Base-by-base conservation (phyloP, 2,329 filamentous ascomycete species). In the Monosporascus sp. region DNA sequence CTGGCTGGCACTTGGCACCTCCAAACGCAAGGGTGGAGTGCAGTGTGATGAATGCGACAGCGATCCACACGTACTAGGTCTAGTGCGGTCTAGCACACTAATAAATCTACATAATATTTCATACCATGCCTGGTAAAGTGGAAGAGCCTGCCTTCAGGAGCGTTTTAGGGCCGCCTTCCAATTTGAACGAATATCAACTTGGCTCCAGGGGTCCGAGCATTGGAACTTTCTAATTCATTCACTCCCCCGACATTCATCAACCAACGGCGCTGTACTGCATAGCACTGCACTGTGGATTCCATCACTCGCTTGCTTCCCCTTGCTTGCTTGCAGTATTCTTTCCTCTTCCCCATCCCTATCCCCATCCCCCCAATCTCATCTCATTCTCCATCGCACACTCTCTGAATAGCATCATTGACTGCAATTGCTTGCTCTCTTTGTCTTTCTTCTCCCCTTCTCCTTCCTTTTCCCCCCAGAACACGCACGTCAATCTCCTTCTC, bases 351-450 rank as follows among this genome's bases (percentile, higher is more conserved):
- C 42, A 46, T 46, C 42, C 42, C 24, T 15, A 14, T 46, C n/a
- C 22, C 42, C 38, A 34, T 34, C 31, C 31, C 31, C 31, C 31
- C 31, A 34, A 34, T 5, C 31, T 34, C 31, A 11, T 34, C 31
- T 14, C 31, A 14, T 34, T 20, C 42, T 24, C 42, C 42, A 27
- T 46, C 25, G 42, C 24, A 46, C 42, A n/a, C 25, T 46, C 42
- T 46, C 42, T 27, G 42, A 46, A 46, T 46, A 46, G 42, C 42
- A 46, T 46, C 42, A 46, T 46, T 46, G 42, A 46, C 42, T 46
- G 42, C 22, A 18, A 46, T 46, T 46, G 42, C 14, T 24, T 46
- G 42, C 14, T 22, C n/a, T 46, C 24, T 46, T 46, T 46, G 22
- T 46, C 42, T 27, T 46, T 27, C 42, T 24, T 15, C 24, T n/a